Evolutionary conservation across 208 protist species (phyloP).

Genomic region (Crithidia fasciculata): DNA sequence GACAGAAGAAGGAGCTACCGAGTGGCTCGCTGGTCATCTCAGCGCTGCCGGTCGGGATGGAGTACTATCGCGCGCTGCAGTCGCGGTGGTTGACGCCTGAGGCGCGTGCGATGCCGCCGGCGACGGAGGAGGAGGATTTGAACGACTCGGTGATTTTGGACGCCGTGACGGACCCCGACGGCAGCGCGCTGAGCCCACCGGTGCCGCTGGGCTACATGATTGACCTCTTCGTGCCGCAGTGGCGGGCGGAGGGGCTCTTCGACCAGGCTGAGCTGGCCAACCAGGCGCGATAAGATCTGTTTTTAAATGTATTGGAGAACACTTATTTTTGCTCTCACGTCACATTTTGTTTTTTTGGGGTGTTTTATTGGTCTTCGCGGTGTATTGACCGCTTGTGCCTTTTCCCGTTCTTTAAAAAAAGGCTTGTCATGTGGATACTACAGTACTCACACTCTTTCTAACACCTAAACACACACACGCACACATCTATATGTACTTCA

Average conservation of each 20-base stretch:
- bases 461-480: background rate
- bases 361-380: too few relatives aligned
- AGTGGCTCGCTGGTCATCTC: conserved; percentile 4
- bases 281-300: background rate
- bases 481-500: background rate
- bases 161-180: conserved; percentile 38
- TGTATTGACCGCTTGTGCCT: background rate
- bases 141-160: conserved; percentile 54
- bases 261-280: conserved; percentile 36
- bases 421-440: too few relatives aligned
- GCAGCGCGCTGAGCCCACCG: conserved; percentile 45
- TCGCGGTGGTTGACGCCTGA: conserved; percentile 40
- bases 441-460: background rate
- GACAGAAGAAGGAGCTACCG: background rate
- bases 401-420: background rate
- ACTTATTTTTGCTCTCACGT: too few relatives aligned
- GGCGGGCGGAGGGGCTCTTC: conserved; percentile 66
- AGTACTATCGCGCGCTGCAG: conserved; percentile 60
- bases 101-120: conserved; percentile 24
- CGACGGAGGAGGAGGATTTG: conserved; percentile 41
- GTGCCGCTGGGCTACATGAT: conserved; percentile 79
- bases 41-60: conserved; percentile 50
- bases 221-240: conserved; percentile 69
- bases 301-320: too few relatives aligned
- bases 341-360: too few relatives aligned